Evolutionary conservation across 345 rosid species (phyloP).

Genomic region (Dipteronia sinensis): DNA sequence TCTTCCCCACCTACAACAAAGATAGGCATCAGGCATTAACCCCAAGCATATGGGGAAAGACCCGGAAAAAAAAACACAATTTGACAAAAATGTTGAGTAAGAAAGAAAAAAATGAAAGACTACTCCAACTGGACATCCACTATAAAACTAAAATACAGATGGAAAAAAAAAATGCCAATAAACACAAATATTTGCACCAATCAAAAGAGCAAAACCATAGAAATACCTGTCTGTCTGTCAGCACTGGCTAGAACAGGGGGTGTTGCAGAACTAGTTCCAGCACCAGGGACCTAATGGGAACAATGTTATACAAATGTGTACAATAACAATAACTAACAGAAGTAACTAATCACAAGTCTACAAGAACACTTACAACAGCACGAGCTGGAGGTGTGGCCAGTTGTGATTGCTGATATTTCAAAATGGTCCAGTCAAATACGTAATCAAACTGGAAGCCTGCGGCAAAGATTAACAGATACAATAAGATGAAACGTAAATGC

Average conservation of each 20-base stretch:
- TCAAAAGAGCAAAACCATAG: not conserved
- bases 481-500: not conserved
- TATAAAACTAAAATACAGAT: not conserved
- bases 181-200: not conserved
- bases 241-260: slow-evolving; percentile 46
- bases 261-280: slow-evolving; percentile 76
- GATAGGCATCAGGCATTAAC: slow-evolving; percentile 4
- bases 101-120: not conserved
- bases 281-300: slow-evolving; percentile 56
- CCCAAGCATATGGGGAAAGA: not conserved
- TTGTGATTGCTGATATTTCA: slow-evolving; percentile 97
- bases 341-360: not conserved
- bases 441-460: slow-evolving; percentile 96
- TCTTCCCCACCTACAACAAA: slow-evolving; percentile 66
- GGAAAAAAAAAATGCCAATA: not conserved
- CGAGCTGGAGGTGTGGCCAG: slow-evolving; percentile 77
- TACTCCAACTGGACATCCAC: not conserved
- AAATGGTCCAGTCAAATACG: slow-evolving; percentile 97
- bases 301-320: slow-evolving; percentile 16
- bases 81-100: not conserved
- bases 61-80: not conserved
- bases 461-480: slow-evolving; percentile 14
- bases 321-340: slow-evolving; percentile 8
- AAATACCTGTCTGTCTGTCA: slow-evolving; percentile 68
- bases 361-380: slow-evolving; percentile 30